Evolutionary conservation across 2,329 filamentous ascomycete genomes (phyloP).

Genomic region (Alternaria angustiovoidea): DNA sequence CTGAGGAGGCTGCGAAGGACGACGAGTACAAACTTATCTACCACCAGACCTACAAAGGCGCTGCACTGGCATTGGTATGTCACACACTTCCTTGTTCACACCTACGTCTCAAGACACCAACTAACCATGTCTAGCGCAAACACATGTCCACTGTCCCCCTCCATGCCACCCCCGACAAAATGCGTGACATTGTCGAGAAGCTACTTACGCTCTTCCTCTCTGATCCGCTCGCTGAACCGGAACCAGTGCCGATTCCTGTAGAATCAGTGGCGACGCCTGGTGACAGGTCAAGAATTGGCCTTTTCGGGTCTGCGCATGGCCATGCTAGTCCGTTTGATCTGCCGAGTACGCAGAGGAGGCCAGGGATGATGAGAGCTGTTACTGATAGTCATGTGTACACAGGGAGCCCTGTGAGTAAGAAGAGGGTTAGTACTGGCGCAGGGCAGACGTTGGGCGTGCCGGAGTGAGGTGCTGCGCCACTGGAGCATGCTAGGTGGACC

Average conservation of each 20-base stretch:
- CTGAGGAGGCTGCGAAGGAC: constrained; percentile 50
- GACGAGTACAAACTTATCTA: constrained; percentile 63
- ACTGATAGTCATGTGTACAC: constrained; percentile 28
- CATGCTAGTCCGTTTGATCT: constrained; percentile 46
- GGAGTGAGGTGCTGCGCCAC: neutral
- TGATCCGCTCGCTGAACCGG: constrained; percentile 51
- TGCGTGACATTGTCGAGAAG: constrained; percentile 59
- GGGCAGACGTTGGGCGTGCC: constrained; percentile 1
- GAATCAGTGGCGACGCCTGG: constrained; percentile 42
- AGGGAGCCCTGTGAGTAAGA: constrained; percentile 37
- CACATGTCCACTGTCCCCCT: constrained; percentile 51
- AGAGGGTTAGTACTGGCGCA: constrained; percentile 3
- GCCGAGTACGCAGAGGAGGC: constrained; percentile 34
- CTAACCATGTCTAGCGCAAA: constrained; percentile 38
- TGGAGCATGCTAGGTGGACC: neutral
- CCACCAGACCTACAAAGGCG: constrained; percentile 60
- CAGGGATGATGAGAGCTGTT: constrained; percentile 25
- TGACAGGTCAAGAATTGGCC: constrained; percentile 23
- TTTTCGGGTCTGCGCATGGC: constrained; percentile 32
- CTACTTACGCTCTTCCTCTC: constrained; percentile 57
- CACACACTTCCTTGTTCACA: neutral
- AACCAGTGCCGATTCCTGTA: constrained; percentile 17
- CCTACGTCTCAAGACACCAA: neutral
- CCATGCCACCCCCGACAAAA: constrained; percentile 51
- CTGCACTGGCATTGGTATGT: constrained; percentile 56